Evolutionary conservation across 352 stramenopile genomes (phyloP).

Genomic region (Saprolegnia diclina): DNA sequence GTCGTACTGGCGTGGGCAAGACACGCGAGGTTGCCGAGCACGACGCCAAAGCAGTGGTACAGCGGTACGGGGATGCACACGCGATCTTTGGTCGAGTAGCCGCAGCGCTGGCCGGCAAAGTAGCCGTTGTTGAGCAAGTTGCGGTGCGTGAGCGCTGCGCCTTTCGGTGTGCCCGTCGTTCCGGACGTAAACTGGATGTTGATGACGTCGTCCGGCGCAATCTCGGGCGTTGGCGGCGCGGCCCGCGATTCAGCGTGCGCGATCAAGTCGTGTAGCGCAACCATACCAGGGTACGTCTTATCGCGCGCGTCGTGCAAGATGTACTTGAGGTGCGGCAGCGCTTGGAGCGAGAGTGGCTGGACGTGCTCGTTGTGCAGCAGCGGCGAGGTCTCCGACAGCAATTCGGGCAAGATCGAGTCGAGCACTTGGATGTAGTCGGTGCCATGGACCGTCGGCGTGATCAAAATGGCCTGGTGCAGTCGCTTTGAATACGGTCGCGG

Average conservation of each 20-base stretch:
- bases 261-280: constrained; percentile 4
- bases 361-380: not conserved
- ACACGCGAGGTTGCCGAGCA: constrained; percentile 30
- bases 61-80: constrained; percentile 28
- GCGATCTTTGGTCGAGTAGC: constrained; percentile 25
- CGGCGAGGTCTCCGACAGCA: not conserved
- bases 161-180: constrained; percentile 71
- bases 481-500: no score
- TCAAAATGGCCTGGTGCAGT: constrained; percentile 18
- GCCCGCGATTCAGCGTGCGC: not conserved
- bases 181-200: constrained; percentile 57
- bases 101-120: constrained; percentile 26
- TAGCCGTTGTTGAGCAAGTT: constrained; percentile 36
- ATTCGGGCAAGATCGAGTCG: constrained; percentile 12
- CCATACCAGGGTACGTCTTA: constrained; percentile 5
- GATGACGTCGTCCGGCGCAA: constrained; percentile 27
- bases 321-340: constrained; percentile 20
- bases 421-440: constrained; percentile 24
- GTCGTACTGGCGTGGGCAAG: constrained; percentile 24
- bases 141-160: constrained; percentile 52
- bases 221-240: not conserved
- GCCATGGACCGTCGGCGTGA: constrained; percentile 18
- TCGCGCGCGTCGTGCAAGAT: constrained; percentile 11
- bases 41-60: constrained; percentile 32
- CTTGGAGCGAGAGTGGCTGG: not conserved